Conservation (phyloP, 2,329 filamentous ascomycete genomes). For the Exserohilum rostratum region DNA sequence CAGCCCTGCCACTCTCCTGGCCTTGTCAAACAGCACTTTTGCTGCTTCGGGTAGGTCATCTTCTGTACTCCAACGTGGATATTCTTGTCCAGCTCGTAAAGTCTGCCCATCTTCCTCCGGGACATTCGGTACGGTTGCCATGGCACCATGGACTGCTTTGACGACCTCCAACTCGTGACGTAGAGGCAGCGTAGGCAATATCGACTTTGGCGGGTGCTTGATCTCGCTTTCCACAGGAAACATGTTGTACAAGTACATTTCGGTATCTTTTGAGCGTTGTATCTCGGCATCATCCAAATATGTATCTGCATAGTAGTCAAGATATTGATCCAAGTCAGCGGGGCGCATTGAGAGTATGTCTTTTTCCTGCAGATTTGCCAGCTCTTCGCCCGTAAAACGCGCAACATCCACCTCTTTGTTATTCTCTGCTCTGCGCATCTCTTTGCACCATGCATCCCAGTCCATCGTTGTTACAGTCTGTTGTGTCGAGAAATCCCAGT, state of each 20-base stretch:
- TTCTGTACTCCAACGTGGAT: constrained; percentile 56
- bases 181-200: constrained; percentile 36
- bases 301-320: constrained; percentile 75
- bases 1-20: constrained; percentile 58
- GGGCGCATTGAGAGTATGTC: constrained; percentile 68
- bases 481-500: constrained; percentile 59
- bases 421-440: constrained; percentile 13
- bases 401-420: constrained; percentile 8
- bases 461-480: constrained; percentile 67
- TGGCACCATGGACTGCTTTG: constrained; percentile 50
- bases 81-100: constrained; percentile 57
- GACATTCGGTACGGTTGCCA: constrained; percentile 50
- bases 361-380: constrained; percentile 62
- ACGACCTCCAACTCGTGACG: constrained; percentile 46
- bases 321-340: constrained; percentile 72
- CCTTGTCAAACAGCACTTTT: constrained; percentile 58
- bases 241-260: constrained; percentile 48
- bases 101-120: constrained; percentile 37
- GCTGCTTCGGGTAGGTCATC: constrained; percentile 55
- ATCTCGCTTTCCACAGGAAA: constrained; percentile 45
- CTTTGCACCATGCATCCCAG: constrained; percentile 71
- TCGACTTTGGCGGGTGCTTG: not conserved
- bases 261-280: constrained; percentile 41
- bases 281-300: constrained; percentile 60
- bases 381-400: constrained; percentile 49